Evolutionary conservation across 2,329 filamentous ascomycete species (phyloP), one percentile per base, ranked within the genome.

Genomic region (Metarhizium guizhouense): DNA sequence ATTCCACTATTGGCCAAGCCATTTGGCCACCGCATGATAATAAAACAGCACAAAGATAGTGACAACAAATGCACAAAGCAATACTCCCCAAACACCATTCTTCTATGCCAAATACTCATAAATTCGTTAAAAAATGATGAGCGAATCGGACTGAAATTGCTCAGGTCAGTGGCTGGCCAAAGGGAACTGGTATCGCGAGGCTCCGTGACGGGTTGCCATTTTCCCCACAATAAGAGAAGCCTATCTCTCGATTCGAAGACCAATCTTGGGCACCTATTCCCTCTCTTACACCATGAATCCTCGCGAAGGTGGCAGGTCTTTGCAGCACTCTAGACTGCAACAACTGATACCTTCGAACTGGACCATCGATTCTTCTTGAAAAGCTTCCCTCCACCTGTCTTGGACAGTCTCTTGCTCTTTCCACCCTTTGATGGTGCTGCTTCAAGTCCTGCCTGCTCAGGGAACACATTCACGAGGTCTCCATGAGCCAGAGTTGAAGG

Each of bases 401-500:
- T 74, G 57, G 68, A 69, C 11, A 70, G 57, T 18, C 62, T 65
- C 63, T 69, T 64, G 16, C 54, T 56, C 20, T 61, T 64, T 42
- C 54, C 60, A 25, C 54, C 58, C 30, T 61, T 63, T 53, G 59
- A 56, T 10, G 25, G 14, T 32, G 51, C 51, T 6, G 57, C 54
- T 43, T 63, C 61, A 4, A 62, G 58, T 20, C 63, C 53, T 5
- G 57, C 58, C 47, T 57, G 56, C 47, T 63, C 62, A 5, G 62
- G 62, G 36, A 64, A 63, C 6, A 61, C 59, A 43, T 66, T 65
- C 51, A 63, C 58, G 30, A 67, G 53, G 13, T 58, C 52, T 29
- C 54, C 59, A 2, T 54, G 58, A 3, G 57, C 50, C 32, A 55
- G 34, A 3, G 55, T 53, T 49, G 58, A 52, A 20, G 58, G 58